A percentile compares a stretch with the other conserved stretches of the same genome.
Evolutionary conservation across 1,284 basidiomycete species (phyloP).

Genomic region (Cutaneotrichosporon arboriforme): DNA sequence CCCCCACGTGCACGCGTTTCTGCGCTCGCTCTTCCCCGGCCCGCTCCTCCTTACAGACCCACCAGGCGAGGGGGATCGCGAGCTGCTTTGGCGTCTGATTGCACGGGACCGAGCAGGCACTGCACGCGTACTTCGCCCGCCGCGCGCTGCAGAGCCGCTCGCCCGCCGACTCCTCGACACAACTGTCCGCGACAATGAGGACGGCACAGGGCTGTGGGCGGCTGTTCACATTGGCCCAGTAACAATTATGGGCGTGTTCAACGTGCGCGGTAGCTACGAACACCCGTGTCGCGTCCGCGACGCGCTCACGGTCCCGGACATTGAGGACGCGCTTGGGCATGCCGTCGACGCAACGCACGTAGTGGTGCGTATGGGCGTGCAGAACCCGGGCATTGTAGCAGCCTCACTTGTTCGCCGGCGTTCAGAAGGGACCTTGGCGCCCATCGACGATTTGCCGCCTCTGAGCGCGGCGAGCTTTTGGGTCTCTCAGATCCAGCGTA

Average conservation of each 20-base stretch:
- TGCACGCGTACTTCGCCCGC: constrained; percentile 1
- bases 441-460: background rate
- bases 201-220: constrained; percentile 12
- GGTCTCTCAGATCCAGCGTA: background rate
- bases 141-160: constrained; percentile 1
- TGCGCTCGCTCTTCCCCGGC: constrained; percentile 30
- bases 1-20: constrained; percentile 29
- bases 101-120: background rate
- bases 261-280: constrained; percentile 1
- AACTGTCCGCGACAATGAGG: background rate
- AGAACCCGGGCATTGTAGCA: background rate
- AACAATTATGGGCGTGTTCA: constrained; percentile 6
- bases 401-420: background rate
- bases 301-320: constrained; percentile 2
- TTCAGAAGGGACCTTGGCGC: background rate
- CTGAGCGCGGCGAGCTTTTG: background rate
- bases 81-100: constrained; percentile 16
- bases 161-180: constrained; percentile 1
- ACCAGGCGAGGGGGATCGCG: constrained; percentile 17
- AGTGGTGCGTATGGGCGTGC: background rate
- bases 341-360: background rate
- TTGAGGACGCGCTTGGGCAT: constrained; percentile 5
- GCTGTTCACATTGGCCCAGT: background rate
- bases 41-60: constrained; percentile 34
- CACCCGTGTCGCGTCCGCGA: background rate